Conservation (phyloP, 371 early-diverging fungal species). For the Dinochytrium kinnereticum region DNA sequence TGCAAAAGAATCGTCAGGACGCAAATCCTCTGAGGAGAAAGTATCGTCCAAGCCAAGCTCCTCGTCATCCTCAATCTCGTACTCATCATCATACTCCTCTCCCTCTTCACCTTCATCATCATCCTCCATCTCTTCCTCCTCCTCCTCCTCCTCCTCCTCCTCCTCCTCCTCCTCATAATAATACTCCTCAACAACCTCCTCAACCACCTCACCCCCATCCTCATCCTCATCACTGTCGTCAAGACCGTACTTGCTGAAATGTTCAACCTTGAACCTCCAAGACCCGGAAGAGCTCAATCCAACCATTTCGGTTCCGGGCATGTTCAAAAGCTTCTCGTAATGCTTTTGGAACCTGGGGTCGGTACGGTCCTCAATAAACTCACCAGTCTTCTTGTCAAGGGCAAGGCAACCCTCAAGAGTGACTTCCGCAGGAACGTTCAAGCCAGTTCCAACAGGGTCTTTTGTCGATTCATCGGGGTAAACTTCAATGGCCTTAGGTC, state of each 20-base stretch:
- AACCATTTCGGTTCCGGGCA: slow-evolving; percentile 76
- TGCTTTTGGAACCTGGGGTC: slow-evolving; percentile 76
- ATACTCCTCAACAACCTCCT: not conserved
- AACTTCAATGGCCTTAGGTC: slow-evolving; percentile 70
- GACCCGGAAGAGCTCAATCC: slow-evolving; percentile 77
- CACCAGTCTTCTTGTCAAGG: slow-evolving; percentile 73
- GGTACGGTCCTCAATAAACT: slow-evolving; percentile 67
- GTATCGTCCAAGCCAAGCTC: not conserved
- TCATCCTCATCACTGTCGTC: slow-evolving; percentile 57
- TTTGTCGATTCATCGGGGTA: slow-evolving; percentile 77
- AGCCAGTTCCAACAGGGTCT: slow-evolving; percentile 80
- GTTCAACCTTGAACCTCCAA: slow-evolving; percentile 89
- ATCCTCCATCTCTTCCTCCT: slow-evolving; percentile 16
- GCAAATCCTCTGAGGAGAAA: not conserved
- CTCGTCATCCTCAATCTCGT: slow-evolving; percentile 11
- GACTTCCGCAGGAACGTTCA: slow-evolving; percentile 88
- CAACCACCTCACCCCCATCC: slow-evolving; percentile 30
- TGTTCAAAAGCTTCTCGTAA: slow-evolving; percentile 66
- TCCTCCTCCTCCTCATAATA: slow-evolving; percentile 29
- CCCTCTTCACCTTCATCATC: slow-evolving; percentile 23
- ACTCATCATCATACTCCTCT: slow-evolving; percentile 28
- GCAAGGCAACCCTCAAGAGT: slow-evolving; percentile 82
- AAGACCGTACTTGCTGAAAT: slow-evolving; percentile 83
- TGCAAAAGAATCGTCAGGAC: slow-evolving; percentile 2
- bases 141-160: slow-evolving; percentile 31